Base-by-base conservation (phyloP, 108 stramenopile genomes). In the Nitzschia sp. region DNA sequence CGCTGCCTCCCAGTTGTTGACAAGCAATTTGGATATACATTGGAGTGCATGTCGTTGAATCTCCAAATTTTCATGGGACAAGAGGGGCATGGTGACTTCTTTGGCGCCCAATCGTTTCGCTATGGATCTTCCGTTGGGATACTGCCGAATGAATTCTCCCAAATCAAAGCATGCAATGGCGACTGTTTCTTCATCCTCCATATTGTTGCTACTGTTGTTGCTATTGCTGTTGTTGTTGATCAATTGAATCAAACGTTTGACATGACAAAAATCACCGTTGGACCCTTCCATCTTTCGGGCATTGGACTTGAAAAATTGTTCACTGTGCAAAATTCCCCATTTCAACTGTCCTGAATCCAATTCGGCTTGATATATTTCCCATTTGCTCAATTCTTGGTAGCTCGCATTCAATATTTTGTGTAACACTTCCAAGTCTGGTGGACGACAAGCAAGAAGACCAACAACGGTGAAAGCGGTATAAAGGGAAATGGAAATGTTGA, bases 81-180 rank as follows among this genome's bases (percentile, higher is more conserved):
- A 79, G 46, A 97, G 81, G 2, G 66, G 47, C 95, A 98, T 96
- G 29, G 91, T 81, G 45, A 85, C 47, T 30, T 91, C 84, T 82
- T 96, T 96, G 22, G 89, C 95, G 30, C 93, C 93, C 59, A 96
- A 59, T 46, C 82, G 56, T 70, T 80, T 86, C 21, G 88, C 90
- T 47, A 91, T 72, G 11, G 66, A 63, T 70, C 89, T 79, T 33
- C 96, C 96, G 69, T 93, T 96, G 21, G 98, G 96, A 73, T 96
- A 97, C 59, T 92, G 82, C 28, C 95, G 89, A 27, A 85, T 87
- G 69, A 97, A 97, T 67, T 96, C 97, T 2, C 97, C 98, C 23
- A 98, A 72, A 75, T 97, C 98, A 66, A 83, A 96, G 68, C 89
- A 92, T 9, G 96, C 96, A 60, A 97, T 91, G 26, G 96, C 86